Conservation (phyloP, 257 asterid species). For the Perilla frutescens region DNA sequence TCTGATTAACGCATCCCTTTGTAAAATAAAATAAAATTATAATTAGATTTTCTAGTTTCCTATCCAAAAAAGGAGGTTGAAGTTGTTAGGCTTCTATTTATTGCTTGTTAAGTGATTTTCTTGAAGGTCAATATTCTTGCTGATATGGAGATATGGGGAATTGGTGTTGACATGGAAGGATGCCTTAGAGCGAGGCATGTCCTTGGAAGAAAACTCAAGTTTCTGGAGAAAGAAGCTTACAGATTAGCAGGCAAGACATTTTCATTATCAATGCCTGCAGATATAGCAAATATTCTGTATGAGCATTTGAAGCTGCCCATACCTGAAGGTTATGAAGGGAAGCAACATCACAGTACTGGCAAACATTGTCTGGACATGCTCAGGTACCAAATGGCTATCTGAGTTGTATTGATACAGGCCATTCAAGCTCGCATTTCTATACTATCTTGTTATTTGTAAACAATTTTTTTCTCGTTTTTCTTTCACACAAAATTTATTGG, state of each 20-base stretch:
- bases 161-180: constrained; percentile 98
- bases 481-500: neutral
- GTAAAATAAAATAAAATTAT: too few relatives aligned
- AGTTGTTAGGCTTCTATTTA: constrained; percentile 18
- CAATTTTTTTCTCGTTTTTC: neutral
- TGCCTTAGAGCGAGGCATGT: constrained; percentile 80
- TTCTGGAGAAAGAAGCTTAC: constrained; percentile 85
- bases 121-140: constrained; percentile 83
- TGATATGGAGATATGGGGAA: constrained; percentile 94
- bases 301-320: constrained; percentile 91
- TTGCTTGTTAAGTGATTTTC: constrained; percentile 25
- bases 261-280: constrained; percentile 88
- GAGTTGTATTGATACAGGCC: too few relatives aligned
- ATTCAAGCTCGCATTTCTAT: neutral
- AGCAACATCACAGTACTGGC: constrained; percentile 93
- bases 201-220: constrained; percentile 76
- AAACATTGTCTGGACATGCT: constrained; percentile 85
- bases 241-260: constrained; percentile 85
- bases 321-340: constrained; percentile 78
- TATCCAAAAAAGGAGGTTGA: neutral
- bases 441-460: constrained; percentile 17
- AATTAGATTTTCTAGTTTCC: neutral
- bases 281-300: constrained; percentile 86
- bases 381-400: constrained; percentile 57
- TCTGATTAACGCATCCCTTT: neutral